Conservation (phyloP, 2,329 filamentous ascomycete genomes). For the Grosmannia huntii region DNA sequence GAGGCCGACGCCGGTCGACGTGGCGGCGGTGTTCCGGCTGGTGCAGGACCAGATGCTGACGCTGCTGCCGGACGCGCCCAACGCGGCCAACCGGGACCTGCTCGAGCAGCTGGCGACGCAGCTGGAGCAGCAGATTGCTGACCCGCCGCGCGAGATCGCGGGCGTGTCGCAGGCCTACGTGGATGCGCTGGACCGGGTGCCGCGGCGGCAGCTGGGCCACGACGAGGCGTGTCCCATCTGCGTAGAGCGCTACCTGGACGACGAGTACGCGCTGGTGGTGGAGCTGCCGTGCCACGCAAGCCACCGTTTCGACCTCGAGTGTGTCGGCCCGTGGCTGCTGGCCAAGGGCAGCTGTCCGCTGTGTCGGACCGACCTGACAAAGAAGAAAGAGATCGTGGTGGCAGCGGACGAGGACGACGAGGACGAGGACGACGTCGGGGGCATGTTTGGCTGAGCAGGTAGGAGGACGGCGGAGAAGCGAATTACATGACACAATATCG, state of each 20-base stretch:
- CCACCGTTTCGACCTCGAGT: conserved; percentile 54
- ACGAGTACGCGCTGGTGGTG: conserved; percentile 49
- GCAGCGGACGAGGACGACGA: conserved; percentile 34
- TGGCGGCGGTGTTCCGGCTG: conserved; percentile 43
- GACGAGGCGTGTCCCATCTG: conserved; percentile 51
- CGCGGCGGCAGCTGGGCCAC: conserved; percentile 31
- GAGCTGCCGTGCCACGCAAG: conserved; percentile 47
- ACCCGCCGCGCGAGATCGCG: conserved; percentile 36
- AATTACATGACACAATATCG: no score
- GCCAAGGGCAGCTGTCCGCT: conserved; percentile 53
- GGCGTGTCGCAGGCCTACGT: conserved; percentile 48
- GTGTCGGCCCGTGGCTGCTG: conserved; percentile 51
- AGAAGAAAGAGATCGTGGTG: conserved; percentile 36
- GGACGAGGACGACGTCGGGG: conserved; percentile 30
- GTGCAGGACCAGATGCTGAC: conserved; percentile 45
- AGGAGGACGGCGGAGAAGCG: neutral
- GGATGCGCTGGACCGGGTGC: conserved; percentile 45
- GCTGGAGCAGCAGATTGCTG: conserved; percentile 37
- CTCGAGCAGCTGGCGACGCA: conserved; percentile 34
- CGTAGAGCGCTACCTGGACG: conserved; percentile 47
- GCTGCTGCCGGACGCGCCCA: conserved; percentile 35
- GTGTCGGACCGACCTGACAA: conserved; percentile 46
- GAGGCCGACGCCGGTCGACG: conserved; percentile 46
- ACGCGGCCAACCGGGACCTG: conserved; percentile 32
- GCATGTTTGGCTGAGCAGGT: conserved; percentile 13